phyloP scores from a whole-genome alignment of 257 asterid species.

The Ocimum tenuiflorum region DNA sequence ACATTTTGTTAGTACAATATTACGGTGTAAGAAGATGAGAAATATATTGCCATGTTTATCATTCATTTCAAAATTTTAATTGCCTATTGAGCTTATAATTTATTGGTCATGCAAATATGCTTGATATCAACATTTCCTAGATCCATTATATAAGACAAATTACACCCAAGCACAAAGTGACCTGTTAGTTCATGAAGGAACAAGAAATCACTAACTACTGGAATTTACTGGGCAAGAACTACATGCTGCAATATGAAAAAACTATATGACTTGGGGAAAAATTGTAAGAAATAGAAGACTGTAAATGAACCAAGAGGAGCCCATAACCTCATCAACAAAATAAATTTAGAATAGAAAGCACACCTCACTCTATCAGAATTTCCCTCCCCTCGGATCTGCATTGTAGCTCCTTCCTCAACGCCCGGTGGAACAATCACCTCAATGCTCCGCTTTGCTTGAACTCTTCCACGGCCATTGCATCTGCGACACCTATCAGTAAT shows the following conservation, averaged over 20 bases:
- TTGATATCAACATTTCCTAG: slow-evolving; percentile 17
- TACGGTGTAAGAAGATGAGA: slow-evolving; percentile 10
- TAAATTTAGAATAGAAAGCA: slow-evolving; percentile 7
- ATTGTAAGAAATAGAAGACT: slow-evolving; percentile 8
- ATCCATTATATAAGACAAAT: slow-evolving; percentile 8
- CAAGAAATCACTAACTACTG: not conserved
- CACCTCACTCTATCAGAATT: slow-evolving; percentile 73
- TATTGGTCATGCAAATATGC: too few species aligned
- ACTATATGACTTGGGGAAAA: not conserved
- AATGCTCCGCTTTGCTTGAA: slow-evolving; percentile 52
- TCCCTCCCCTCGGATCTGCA: slow-evolving; percentile 88
- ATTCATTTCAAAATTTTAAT: not conserved
- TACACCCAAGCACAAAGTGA: not conserved
- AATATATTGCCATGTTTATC: not conserved
- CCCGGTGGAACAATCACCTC: slow-evolving; percentile 84
- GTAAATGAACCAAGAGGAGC: slow-evolving; percentile 2
- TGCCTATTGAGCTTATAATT: not conserved
- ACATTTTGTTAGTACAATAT: not conserved
- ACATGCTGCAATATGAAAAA: too few species aligned
- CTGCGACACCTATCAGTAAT: slow-evolving; percentile 65
- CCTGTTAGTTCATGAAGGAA: not conserved
- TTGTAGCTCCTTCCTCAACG: slow-evolving; percentile 61
- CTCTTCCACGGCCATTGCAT: slow-evolving; percentile 70
- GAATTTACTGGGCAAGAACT: not conserved
- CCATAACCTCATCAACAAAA: slow-evolving; percentile 9